Percentiles rank a stretch among this genome's conserved stretches.
These are phyloP conservation scores for Zalerion maritima DNA, from an alignment of 495 filamentous ascomycete genomes.

Conservation along the genomic window DNA sequence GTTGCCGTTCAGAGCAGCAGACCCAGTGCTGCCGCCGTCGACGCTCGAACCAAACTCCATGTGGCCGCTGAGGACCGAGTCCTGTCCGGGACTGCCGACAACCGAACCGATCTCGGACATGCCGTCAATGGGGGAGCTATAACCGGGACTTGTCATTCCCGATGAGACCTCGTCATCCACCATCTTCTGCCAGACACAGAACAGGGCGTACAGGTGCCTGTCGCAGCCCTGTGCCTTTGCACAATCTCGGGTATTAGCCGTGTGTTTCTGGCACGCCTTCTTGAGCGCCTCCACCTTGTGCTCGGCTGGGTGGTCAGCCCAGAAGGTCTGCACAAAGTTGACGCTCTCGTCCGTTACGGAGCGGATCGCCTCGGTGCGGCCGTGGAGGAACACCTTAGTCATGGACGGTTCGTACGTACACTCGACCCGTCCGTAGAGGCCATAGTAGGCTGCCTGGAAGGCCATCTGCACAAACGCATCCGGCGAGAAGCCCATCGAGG, in stretches of 20 bases:
- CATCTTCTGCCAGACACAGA: constrained; percentile 85
- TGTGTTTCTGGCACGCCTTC: constrained; percentile 71
- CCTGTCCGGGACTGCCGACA: constrained; percentile 39
- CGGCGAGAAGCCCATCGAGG: constrained; percentile 87
- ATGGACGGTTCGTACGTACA: constrained; percentile 96
- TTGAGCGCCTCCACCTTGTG: constrained; percentile 73
- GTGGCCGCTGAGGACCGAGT: constrained; percentile 34
- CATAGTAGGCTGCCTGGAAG: constrained; percentile 97
- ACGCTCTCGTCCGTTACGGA: constrained; percentile 68
- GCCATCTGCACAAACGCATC: constrained; percentile 99
- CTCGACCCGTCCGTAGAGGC: constrained; percentile 85
- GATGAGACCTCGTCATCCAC: constrained; percentile 57
- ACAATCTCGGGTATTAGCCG: constrained; percentile 67
- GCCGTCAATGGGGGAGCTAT: constrained; percentile 41
- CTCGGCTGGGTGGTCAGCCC: constrained; percentile 72
- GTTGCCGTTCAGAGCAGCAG: constrained; percentile 16
- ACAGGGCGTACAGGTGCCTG: constrained; percentile 84
- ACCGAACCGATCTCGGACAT: constrained; percentile 29
- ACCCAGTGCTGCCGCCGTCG: constrained; percentile 4
- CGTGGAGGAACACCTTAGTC: constrained; percentile 89
- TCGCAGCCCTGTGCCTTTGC: constrained; percentile 89
- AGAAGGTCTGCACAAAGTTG: constrained; percentile 86
- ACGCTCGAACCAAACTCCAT: constrained; percentile 3
- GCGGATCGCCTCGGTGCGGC: constrained; percentile 85
- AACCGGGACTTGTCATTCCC: constrained; percentile 36